Evolutionary conservation across 345 rosid species (phyloP), one percentile per base, ranked within the genome.

Genomic region (Eucalyptus regnans): DNA sequence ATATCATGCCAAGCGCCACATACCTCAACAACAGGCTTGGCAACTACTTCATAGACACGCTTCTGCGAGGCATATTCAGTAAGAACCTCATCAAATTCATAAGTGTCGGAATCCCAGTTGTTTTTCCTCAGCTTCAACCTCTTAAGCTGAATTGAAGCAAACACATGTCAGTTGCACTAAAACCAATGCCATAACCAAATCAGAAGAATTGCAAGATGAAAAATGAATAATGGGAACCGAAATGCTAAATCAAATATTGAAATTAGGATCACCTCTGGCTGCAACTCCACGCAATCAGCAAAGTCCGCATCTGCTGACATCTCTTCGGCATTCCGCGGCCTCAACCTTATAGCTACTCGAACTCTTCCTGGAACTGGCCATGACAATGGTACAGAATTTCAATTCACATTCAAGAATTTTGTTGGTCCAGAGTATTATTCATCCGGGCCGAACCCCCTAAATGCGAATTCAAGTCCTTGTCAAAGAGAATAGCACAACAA

Each of bases 1-100:
- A 52, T 76, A 85, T 37, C 71, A 76, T 23, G 66, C 7, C 60
- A 79, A 90, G 49, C 68, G 23, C 56, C 71, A 80, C 90, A 88
- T 83, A 98, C 99, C 99, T 98, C 99, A 29, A 98, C 99, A 90
- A 98, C 99, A 23, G 99, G 99, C 94, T 98, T 98, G 87, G 99
- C 99, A 66, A 98, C 99, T 23, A 95, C 99, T 94, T 98, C 94
- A 87, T 97, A 98, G 88, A 96, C 99, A 80, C 99, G 97, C 91
- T 97, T 98, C 93, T 98, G 99, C 1, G 99, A 98, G 51, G 99
- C 99, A 87, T 92, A 94, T 91, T 97, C 99, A 22, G 99, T 98
- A 83, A 98, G 96, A 86, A 98, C 95, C 89, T 98, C 99, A 90
- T 98, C 99, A 88, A 98, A 98, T 93, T 98, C 98, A 80, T 95